phyloP scores from a whole-genome alignment of 331 rosid species.

The Malus hybrid region DNA sequence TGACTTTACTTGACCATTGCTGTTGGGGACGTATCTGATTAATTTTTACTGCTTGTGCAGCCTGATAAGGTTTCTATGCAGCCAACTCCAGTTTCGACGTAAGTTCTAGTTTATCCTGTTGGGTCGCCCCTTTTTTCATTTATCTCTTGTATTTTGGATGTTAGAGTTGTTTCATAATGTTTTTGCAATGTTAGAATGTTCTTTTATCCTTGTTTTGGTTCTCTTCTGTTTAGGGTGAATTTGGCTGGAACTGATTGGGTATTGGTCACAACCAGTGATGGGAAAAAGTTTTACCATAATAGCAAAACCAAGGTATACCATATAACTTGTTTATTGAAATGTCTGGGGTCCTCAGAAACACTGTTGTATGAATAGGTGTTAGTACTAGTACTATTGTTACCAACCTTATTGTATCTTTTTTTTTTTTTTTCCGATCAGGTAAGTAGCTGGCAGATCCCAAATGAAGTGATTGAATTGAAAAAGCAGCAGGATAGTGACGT shows the following conservation, averaged over 20 bases:
- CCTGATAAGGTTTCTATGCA: slow-evolving; percentile 58
- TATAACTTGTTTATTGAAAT: neutral
- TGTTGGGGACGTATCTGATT: slow-evolving; percentile 2
- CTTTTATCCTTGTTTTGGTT: neutral
- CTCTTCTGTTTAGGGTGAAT: slow-evolving; percentile 44
- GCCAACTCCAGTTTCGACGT: slow-evolving; percentile 84
- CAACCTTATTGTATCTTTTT: neutral
- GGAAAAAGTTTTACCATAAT: slow-evolving; percentile 87
- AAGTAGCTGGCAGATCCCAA: slow-evolving; percentile 98
- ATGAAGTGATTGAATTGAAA: slow-evolving; percentile 80
- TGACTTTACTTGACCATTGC: neutral
- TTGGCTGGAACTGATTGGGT: slow-evolving; percentile 90
- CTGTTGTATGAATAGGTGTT: neutral
- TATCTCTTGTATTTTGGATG: neutral
- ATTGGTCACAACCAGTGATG: slow-evolving; percentile 74
- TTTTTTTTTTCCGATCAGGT: slow-evolving; percentile 37
- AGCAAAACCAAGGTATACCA: slow-evolving; percentile 64
- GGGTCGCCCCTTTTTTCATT: neutral
- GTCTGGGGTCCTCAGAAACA: neutral
- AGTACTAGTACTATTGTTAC: neutral
- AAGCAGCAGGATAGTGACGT: slow-evolving; percentile 69
- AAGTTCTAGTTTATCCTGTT: slow-evolving; percentile 32
- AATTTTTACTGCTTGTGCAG: slow-evolving; percentile 37
- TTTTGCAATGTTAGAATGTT: neutral
- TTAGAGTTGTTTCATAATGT: slow-evolving; percentile 1